Conservation (phyloP, 495 filamentous ascomycete species). For the Cryomyces minteri region DNA sequence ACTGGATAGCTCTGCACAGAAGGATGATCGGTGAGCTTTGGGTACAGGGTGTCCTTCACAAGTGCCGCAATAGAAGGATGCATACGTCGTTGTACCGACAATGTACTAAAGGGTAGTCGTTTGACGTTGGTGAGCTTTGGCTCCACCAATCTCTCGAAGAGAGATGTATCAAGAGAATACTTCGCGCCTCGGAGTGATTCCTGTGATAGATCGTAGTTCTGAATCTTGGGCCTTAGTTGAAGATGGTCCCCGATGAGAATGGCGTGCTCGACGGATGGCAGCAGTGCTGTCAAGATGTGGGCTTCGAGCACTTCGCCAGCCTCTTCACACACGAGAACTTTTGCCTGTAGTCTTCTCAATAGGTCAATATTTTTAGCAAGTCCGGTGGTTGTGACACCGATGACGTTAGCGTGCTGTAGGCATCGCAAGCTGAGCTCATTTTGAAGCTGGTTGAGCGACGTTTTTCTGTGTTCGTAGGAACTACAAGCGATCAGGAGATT, state of each 20-base stretch:
- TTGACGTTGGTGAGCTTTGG: constrained; percentile 14
- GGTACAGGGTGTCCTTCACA: constrained; percentile 44
- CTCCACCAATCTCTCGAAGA: constrained; percentile 51
- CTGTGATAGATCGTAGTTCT: constrained; percentile 42
- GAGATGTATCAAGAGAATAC: constrained; percentile 44
- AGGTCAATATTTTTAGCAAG: constrained; percentile 45
- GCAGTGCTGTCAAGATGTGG: constrained; percentile 45
- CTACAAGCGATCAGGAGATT: constrained; percentile 16
- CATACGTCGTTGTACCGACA: constrained; percentile 62
- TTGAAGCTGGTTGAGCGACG: constrained; percentile 18
- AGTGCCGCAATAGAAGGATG: constrained; percentile 47
- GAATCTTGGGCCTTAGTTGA: constrained; percentile 51
- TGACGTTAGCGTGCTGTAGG: constrained; percentile 37
- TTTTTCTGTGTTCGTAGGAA: constrained; percentile 18
- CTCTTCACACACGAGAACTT: constrained; percentile 61
- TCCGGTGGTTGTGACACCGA: constrained; percentile 60
- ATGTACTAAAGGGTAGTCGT: constrained; percentile 32
- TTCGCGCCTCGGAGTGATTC: constrained; percentile 34
- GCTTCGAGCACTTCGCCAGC: constrained; percentile 62
- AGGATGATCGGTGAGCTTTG: constrained; percentile 37
- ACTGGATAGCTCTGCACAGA: constrained; percentile 34
- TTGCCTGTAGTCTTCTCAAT: constrained; percentile 38
- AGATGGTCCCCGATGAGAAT: constrained; percentile 66
- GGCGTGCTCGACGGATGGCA: constrained; percentile 51
- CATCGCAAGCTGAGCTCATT: constrained; percentile 33